Evolutionary conservation across 1,139 yeast genomes (phyloP).

Genomic region (Casaregolazyma suthepensis): DNA sequence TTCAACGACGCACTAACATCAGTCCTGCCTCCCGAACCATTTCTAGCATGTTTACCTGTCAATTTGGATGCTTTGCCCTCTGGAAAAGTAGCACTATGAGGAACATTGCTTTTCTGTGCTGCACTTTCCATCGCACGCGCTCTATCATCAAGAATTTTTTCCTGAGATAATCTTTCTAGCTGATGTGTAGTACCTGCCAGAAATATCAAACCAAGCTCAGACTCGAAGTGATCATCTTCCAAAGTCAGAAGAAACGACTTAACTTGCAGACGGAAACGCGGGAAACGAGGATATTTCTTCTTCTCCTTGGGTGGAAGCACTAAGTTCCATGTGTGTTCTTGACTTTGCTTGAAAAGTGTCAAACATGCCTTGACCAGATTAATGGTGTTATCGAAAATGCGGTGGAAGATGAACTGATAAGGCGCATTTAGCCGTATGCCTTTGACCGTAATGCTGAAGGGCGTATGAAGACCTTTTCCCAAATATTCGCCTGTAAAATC

Average conservation of each 20-base stretch:
- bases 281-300: slow-evolving; percentile 36
- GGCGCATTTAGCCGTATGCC: slow-evolving; percentile 43
- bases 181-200: slow-evolving; percentile 75
- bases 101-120: neutral
- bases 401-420: slow-evolving; percentile 58
- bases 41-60: slow-evolving; percentile 2
- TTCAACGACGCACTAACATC: neutral
- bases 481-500: slow-evolving; percentile 22
- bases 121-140: slow-evolving; percentile 22
- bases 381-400: slow-evolving; percentile 59
- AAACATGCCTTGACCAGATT: slow-evolving; percentile 54
- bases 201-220: slow-evolving; percentile 65
- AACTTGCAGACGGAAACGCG: slow-evolving; percentile 47
- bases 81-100: slow-evolving; percentile 1
- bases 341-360: slow-evolving; percentile 50
- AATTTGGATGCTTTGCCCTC: neutral
- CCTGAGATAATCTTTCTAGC: slow-evolving; percentile 53
- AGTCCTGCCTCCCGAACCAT: neutral
- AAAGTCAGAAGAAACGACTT: slow-evolving; percentile 43
- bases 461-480: slow-evolving; percentile 12
- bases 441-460: slow-evolving; percentile 26
- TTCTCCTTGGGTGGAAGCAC: slow-evolving; percentile 38
- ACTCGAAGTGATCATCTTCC: slow-evolving; percentile 86
- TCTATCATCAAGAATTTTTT: slow-evolving; percentile 46
- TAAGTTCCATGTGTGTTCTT: slow-evolving; percentile 35